Percentiles rank a stretch among this genome's conserved stretches.
phyloP scores from a whole-genome alignment of 345 rosid genomes.

The Camelina laxa region DNA sequence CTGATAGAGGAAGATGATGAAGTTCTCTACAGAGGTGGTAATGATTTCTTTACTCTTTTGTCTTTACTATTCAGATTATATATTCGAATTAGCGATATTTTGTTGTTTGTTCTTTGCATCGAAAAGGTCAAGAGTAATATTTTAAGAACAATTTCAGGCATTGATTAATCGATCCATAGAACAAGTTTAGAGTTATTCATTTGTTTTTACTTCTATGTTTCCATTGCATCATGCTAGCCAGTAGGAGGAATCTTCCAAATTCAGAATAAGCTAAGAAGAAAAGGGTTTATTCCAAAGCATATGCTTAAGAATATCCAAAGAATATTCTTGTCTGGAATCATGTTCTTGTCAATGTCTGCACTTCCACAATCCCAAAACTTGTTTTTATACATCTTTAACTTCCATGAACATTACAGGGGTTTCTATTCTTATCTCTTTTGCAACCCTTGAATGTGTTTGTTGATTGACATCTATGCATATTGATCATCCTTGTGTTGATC shows the following conservation, averaged over 20 bases:
- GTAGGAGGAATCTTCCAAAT: constrained; percentile 20
- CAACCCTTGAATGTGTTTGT: constrained; percentile 45
- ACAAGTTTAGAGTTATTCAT: neutral
- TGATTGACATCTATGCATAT: constrained; percentile 41
- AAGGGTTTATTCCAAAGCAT: constrained; percentile 47
- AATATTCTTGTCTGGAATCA: constrained; percentile 38
- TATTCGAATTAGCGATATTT: neutral
- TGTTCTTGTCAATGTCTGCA: constrained; percentile 27
- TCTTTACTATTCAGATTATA: too few species aligned
- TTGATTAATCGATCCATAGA: constrained; percentile 15
- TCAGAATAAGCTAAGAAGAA: constrained; percentile 21
- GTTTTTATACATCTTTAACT: constrained; percentile 34
- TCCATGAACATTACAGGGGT: neutral
- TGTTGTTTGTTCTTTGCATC: constrained; percentile 17
- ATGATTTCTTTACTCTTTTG: constrained; percentile 20
- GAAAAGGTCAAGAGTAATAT: constrained; percentile 17
- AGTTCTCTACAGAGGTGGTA: neutral
- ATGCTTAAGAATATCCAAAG: constrained; percentile 43
- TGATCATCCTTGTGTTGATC: constrained; percentile 31
- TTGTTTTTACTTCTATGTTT: neutral
- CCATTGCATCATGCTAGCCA: constrained; percentile 38
- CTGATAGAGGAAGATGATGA: constrained; percentile 62
- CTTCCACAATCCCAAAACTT: constrained; percentile 13
- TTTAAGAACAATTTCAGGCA: constrained; percentile 17
- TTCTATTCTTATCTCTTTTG: neutral